These are phyloP conservation scores for Dothistroma septosporum DNA, from an alignment of 2,329 filamentous ascomycete species.

Conservation along the genomic window DNA sequence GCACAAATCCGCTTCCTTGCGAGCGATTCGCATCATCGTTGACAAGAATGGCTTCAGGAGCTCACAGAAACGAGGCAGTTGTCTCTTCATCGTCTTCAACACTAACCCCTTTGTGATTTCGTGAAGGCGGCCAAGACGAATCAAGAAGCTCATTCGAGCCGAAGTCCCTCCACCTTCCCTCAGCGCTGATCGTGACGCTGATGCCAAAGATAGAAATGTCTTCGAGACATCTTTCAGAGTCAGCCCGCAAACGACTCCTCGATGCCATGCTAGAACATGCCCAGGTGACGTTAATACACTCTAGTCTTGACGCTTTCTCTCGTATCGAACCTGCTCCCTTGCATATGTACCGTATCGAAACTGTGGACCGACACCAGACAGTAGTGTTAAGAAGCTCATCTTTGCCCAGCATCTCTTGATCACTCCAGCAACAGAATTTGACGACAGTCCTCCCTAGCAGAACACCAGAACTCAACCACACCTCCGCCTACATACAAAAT, in stretches of 20 bases:
- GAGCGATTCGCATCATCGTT: no score
- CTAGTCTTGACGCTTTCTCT: background rate
- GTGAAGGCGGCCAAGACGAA: background rate
- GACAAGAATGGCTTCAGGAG: background rate
- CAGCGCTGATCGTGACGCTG: background rate
- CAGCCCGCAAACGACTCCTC: background rate
- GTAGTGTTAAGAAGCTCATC: background rate
- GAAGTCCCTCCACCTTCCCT: background rate
- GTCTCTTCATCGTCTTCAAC: background rate
- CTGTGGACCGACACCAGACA: background rate
- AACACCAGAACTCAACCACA: constrained; percentile 6
- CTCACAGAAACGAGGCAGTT: background rate
- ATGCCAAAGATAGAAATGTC: background rate
- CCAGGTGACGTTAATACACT: background rate
- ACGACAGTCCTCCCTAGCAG: background rate
- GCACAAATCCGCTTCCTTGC: no score
- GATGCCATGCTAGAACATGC: background rate
- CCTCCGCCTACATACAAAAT: constrained; percentile 12
- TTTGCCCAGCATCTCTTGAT: background rate
- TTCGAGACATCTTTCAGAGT: background rate
- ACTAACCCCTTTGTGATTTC: background rate
- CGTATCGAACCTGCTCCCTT: background rate
- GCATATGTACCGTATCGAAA: background rate
- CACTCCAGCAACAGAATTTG: background rate
- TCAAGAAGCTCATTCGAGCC: background rate